These are phyloP conservation scores for Glaciozyma antarctica DNA, from an alignment of 768 basidiomycete species.

Conservation along the genomic window DNA sequence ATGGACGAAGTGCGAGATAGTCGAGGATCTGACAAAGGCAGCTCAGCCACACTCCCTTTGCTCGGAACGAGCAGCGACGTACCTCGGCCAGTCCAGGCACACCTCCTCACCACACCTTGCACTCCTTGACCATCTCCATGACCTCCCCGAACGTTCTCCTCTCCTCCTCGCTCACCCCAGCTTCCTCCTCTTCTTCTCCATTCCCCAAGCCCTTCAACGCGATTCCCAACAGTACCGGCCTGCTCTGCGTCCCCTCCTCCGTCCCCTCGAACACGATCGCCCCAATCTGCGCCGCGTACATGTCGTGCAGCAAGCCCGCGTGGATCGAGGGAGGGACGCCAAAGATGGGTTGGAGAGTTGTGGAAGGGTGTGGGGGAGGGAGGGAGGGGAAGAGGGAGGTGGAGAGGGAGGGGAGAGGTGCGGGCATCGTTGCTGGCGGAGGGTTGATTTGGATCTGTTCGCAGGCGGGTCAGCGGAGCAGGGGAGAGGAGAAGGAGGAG, in stretches of 20 bases:
- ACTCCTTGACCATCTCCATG: constrained; percentile 44
- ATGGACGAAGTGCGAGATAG: no score
- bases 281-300: constrained; percentile 79
- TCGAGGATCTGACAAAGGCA: no score
- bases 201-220: constrained; percentile 45
- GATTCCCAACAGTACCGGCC: constrained; percentile 64
- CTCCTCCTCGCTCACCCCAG: constrained; percentile 39
- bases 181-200: constrained; percentile 33
- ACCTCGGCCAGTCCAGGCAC: no score
- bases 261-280: constrained; percentile 62
- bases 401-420: constrained; percentile 43
- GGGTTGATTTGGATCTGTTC: constrained; percentile 68
- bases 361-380: constrained; percentile 46
- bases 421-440: constrained; percentile 50
- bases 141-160: constrained; percentile 44
- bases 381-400: constrained; percentile 44
- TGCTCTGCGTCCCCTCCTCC: constrained; percentile 43
- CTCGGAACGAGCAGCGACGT: no score
- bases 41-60: no score
- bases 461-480: neutral
- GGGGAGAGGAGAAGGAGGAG: neutral
- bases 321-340: constrained; percentile 63
- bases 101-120: constrained; percentile 9
- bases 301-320: constrained; percentile 59
- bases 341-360: constrained; percentile 66